A percentile compares a stretch with the other conserved stretches of the same genome.
Conservation (phyloP, 139 green algal genomes). For the Pseudopediastrum boryanum region DNA sequence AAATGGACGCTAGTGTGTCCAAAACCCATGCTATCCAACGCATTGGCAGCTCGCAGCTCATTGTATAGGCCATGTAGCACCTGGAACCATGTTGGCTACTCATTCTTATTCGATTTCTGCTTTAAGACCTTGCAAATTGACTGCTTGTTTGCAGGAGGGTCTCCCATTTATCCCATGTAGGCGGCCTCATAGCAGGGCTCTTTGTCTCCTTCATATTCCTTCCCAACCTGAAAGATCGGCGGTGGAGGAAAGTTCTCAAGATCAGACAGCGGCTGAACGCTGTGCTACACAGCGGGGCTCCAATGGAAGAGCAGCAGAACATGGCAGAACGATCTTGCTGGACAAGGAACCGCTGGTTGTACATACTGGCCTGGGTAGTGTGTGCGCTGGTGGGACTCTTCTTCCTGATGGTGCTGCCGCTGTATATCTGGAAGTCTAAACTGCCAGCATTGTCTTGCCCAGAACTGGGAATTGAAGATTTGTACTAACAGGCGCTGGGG, state of each 20-base stretch:
- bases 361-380: conserved; percentile 19
- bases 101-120: no score
- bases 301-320: background rate
- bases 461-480: no score
- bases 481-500: no score
- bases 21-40: no score
- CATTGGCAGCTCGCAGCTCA: no score
- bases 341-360: conserved; percentile 12
- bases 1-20: no score
- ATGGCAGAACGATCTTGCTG: conserved; percentile 6
- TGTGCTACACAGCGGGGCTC: background rate
- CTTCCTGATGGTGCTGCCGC: conserved; percentile 42
- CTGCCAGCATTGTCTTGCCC: conserved; percentile 21
- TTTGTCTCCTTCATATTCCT: conserved; percentile 70
- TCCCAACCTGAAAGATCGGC: conserved; percentile 60
- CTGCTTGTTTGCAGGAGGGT: conserved; percentile 27
- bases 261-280: background rate
- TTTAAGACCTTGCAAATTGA: background rate
- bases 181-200: conserved; percentile 72
- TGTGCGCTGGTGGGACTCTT: conserved; percentile 9
- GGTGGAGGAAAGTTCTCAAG: conserved; percentile 44
- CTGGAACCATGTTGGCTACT: no score
- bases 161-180: conserved; percentile 71
- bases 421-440: conserved; percentile 24
- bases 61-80: no score